These are phyloP conservation scores for Aspergillus aculeatus DNA, from an alignment of 2,329 filamentous ascomycete species.

Conservation along the genomic window DNA sequence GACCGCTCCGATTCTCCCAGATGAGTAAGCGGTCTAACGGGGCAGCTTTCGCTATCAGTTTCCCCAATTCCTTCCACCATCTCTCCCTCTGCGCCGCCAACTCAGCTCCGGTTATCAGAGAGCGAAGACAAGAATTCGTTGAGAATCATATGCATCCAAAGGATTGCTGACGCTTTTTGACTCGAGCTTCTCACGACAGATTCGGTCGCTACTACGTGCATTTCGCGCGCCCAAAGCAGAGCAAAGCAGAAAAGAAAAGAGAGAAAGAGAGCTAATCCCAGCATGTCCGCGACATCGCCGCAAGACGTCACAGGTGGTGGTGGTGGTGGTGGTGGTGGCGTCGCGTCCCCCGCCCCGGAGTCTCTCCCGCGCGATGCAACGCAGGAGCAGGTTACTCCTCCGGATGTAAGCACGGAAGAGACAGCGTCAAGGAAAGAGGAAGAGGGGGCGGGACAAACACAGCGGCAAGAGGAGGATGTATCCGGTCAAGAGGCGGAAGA, in stretches of 20 bases:
- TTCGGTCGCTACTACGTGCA: background rate
- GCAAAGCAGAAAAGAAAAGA: background rate
- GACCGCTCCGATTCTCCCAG: background rate
- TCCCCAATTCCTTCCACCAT: background rate
- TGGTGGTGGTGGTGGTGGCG: background rate
- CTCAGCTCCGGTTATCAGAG: background rate
- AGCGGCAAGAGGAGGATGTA: background rate
- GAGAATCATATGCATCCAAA: background rate
- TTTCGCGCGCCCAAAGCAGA: background rate
- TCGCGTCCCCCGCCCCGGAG: background rate
- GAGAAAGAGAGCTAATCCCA: slow-evolving; percentile 13
- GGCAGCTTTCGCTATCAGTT: background rate
- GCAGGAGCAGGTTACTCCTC: background rate
- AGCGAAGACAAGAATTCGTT: background rate
- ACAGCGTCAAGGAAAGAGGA: slow-evolving; percentile 45
- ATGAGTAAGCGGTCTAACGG: background rate
- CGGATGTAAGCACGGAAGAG: background rate
- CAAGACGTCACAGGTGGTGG: slow-evolving; percentile 3
- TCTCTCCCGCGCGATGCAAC: background rate
- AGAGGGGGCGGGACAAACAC: background rate
- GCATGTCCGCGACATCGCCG: slow-evolving; percentile 13
- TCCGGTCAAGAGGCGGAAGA: slow-evolving; percentile 31
- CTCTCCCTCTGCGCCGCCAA: background rate
- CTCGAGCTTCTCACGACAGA: background rate
- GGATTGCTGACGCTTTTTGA: background rate